phyloP scores from a whole-genome alignment of 495 filamentous ascomycete species.

The Aspergillus steynii region DNA sequence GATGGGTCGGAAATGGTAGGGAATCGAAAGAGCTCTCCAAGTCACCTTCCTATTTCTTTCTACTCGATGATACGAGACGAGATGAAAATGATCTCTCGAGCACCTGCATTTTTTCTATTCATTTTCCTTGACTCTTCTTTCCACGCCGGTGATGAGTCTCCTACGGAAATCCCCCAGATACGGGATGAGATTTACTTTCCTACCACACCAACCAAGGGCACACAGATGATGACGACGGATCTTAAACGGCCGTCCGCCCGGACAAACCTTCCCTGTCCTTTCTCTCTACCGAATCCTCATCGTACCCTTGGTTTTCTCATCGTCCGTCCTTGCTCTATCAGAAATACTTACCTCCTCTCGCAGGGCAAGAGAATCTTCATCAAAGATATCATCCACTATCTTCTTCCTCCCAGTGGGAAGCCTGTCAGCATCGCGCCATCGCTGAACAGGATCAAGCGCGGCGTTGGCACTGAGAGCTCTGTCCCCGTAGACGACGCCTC shows the following conservation, averaged over 20 bases:
- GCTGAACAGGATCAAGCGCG: conserved; percentile 60
- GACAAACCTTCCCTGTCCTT: conserved; percentile 4
- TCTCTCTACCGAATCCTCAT: conserved; percentile 1
- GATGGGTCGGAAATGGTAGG: neutral
- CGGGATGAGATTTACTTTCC: neutral
- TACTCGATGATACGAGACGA: neutral
- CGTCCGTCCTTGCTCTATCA: neutral
- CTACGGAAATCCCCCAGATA: neutral
- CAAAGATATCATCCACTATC: conserved; percentile 94
- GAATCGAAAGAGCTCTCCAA: neutral
- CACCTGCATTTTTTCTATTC: neutral
- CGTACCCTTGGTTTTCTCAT: neutral
- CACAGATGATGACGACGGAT: neutral
- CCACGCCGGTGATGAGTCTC: neutral
- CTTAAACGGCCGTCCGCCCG: neutral
- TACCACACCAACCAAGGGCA: neutral
- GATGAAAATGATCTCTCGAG: neutral
- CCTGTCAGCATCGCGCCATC: conserved; percentile 73
- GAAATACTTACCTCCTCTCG: conserved; percentile 38
- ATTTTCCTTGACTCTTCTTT: neutral
- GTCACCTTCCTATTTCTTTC: neutral
- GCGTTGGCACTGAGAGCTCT: conserved; percentile 53
- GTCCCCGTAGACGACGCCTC: conserved; percentile 21
- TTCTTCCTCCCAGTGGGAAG: conserved; percentile 72
- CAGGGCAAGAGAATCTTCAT: conserved; percentile 84